Evolutionary conservation across 352 stramenopile genomes (phyloP), one percentile per base, ranked within the genome.

Genomic region (Phytophthora fragariaefolia): DNA sequence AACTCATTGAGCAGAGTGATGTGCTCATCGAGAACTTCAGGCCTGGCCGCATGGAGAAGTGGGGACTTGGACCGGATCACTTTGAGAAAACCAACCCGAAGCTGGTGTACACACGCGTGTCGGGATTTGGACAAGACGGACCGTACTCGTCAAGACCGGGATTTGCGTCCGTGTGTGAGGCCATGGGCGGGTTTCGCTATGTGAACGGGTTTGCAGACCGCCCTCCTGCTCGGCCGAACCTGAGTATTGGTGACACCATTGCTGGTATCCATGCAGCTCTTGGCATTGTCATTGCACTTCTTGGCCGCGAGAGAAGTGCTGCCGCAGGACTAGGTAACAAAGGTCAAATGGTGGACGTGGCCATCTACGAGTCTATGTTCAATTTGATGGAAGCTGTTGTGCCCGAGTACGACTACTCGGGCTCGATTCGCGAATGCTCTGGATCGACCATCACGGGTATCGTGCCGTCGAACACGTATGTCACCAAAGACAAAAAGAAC

Each of bases 1-100:
- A 97, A 42, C 78, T 97, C 9, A 79, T 92, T 8, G 66, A 74
- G 20, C 70, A 86, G 50, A 93, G 82, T 45, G 89, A 97, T 51
- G 90, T 97, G 34, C 58, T 97, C 40, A 91, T 97, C 52, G 90
- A 97, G 73, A 96, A 96, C 69, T 97, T 97, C 61, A 79, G 80
- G 34, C 90, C 90, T 24, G 90, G 89, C 0, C 83, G 87, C 26
- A 96, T 97, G 90, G 90, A 97, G 59, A 79, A 91, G 55, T 96
- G 87, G 87, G 84, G 77, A 23, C 85, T 97, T 38, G 88, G 87
- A 0, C 87, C 85, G 6, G 80, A 96, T 0, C 66, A 71, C 6
- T 93, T 97, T 34, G 76, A 93, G 53, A 62, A 73, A 15, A 70
- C 66, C 23, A 97, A 97, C 66, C 87, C 88, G 0, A 86, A 85